Percentiles rank a stretch among this genome's conserved stretches.
phyloP scores from a whole-genome alignment of 192 early-diverging fungal species.

The Coemansia guatemalensis region DNA sequence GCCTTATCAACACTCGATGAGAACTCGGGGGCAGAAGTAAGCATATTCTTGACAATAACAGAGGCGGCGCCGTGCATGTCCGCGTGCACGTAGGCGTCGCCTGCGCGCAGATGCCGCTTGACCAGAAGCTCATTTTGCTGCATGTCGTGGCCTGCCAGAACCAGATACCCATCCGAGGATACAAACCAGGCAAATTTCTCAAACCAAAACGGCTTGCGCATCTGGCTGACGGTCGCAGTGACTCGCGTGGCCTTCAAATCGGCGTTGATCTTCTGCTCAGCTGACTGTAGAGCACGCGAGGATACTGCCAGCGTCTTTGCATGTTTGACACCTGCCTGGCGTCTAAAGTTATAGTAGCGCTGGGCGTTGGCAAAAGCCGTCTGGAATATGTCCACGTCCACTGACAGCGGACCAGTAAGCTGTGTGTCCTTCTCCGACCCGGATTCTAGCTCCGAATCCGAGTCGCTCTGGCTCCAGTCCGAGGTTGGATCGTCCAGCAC shows the following conservation, averaged over 20 bases:
- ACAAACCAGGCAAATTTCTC: slow-evolving; percentile 98
- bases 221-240: slow-evolving; percentile 75
- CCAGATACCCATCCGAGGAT: slow-evolving; percentile 86
- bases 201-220: slow-evolving; percentile 96
- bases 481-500: slow-evolving; percentile 48
- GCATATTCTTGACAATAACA: slow-evolving; percentile 83
- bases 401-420: slow-evolving; percentile 38
- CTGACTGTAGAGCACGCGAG: slow-evolving; percentile 83
- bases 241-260: slow-evolving; percentile 76
- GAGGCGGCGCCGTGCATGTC: slow-evolving; percentile 91
- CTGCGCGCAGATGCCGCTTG: slow-evolving; percentile 61
- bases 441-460: slow-evolving; percentile 13
- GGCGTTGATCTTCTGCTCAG: slow-evolving; percentile 84
- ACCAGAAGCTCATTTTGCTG: slow-evolving; percentile 93
- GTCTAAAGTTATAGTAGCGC: slow-evolving; percentile 84
- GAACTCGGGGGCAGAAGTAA: slow-evolving; percentile 25
- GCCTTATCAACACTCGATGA: slow-evolving; percentile 14
- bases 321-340: slow-evolving; percentile 82
- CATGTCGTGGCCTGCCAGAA: slow-evolving; percentile 91
- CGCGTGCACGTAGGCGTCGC: slow-evolving; percentile 90
- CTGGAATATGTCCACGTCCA: slow-evolving; percentile 87
- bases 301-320: slow-evolving; percentile 86
- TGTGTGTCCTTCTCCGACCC: slow-evolving; percentile 37
- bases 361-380: slow-evolving; percentile 90
- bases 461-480: slow-evolving; percentile 61